Evolutionary conservation across 306 rosid genomes (phyloP).

Genomic region (Oxytropis ochrocephala): DNA sequence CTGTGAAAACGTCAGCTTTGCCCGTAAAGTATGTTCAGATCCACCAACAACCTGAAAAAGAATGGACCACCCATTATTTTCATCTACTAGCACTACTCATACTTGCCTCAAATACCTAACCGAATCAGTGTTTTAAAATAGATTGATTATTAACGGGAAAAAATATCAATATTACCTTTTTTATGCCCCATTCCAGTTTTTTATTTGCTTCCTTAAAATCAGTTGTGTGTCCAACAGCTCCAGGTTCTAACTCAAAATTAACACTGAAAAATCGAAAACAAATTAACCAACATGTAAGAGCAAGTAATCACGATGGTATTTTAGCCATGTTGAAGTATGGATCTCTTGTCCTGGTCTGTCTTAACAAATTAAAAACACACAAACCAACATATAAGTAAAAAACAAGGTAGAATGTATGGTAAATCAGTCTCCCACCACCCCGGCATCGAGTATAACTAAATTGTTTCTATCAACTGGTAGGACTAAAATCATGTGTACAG

Average conservation of each 20-base stretch:
- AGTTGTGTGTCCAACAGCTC: constrained; percentile 77
- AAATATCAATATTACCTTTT: constrained; percentile 48
- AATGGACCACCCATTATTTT: constrained; percentile 18
- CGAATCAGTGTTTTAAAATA: neutral
- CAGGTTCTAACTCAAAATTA: constrained; percentile 82
- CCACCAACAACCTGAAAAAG: constrained; percentile 81
- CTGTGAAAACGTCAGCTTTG: constrained; percentile 80
- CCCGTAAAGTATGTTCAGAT: constrained; percentile 81
- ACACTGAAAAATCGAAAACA: constrained; percentile 50
- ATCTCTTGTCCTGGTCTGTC: neutral
- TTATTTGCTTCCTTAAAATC: constrained; percentile 79
- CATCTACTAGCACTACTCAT: neutral
- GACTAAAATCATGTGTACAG: neutral
- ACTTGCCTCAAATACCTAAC: constrained; percentile 9
- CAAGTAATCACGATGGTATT: neutral
- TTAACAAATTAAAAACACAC: neutral
- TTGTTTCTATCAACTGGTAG: neutral
- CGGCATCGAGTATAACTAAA: neutral
- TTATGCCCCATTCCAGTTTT: constrained; percentile 83
- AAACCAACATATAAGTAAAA: neutral
- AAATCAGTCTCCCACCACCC: neutral
- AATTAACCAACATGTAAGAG: constrained; percentile 10
- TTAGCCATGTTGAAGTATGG: neutral
- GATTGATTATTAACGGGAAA: neutral
- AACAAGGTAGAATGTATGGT: neutral